Evolutionary conservation across 805 yeast genomes (phyloP), one percentile per base, ranked within the genome.

Genomic region (Yamadazyma insecticola): DNA sequence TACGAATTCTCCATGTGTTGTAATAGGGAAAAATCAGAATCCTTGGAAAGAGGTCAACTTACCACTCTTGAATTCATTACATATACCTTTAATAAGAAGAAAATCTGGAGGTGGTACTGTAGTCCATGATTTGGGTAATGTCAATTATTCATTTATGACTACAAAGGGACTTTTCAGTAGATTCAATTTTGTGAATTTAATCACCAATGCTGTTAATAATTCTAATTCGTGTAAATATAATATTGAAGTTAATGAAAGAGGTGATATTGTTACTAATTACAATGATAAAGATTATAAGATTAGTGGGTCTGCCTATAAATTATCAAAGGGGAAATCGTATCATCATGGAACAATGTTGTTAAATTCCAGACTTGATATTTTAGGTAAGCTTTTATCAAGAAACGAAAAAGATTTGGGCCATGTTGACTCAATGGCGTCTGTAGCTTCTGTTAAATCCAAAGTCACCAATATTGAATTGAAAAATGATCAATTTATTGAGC

Each of bases 281-380:
- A 48, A 47, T 11, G 60, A 56, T 1, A 37, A 45, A 6, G 33
- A 36, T 14, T 60, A 52, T 15, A 92, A 92, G 50, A 76, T 92
- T 4, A 82, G 95, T 45, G 99, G 99, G 0, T 84, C 95, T 6
- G 97, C 98, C 0, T 92, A 75, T 56, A 89, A 89, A 51, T 67
- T 92, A 19, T 79, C 95, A 4, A 70, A 72, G 29, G 89, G 92
- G 0, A 76, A 77, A 44, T 78, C 95, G 5, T 81, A 89, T 43
- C 98, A 92, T 51, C 99, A 92, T 60, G 98, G 97, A 0, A 92
- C 99, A 0, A 85, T 92, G 96, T 64, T 92, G 6, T 61, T 92
- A 15, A 60, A 73, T 33, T 78, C 94, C 24, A 65, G 78, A 22
- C 57, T 92, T 16, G 66, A 65, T n/a, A 56, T 67, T 1, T 63